Base-by-base conservation (phyloP, 768 basidiomycete species). In the Lentinula boryana region DNA sequence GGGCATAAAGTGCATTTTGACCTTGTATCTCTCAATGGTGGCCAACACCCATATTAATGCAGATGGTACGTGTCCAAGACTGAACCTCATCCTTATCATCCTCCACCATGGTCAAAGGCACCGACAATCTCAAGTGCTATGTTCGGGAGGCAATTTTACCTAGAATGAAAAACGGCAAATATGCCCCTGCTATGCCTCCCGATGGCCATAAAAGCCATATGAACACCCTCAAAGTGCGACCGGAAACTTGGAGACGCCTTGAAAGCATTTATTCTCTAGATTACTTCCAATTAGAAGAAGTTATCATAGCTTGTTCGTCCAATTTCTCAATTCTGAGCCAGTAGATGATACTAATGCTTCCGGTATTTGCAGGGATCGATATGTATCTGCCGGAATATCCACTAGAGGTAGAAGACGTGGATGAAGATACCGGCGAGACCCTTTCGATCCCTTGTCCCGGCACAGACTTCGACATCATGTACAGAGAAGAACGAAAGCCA, bases 191-290 rank as follows among this genome's bases (percentile, higher is more conserved):
- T 38, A 68, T 68, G 62, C 78, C 76, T n/a, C 71, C 71, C 5
- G 63, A 69, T 48, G 72, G 74, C 56, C 78, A 80, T 62, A 80
- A 78, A 68, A 80, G 78, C 65, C 80, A 83, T 66, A 52, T 66
- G 53, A 83, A 84, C 63, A 58, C 67, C 32, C 71, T 81, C 21
- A 65, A 72, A 62, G 70, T 84, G 57, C 75, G 73, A 23, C 78
- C 81, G 9, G 80, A 83, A 57, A 62, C 69, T 9, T 82, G 81
- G 71, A 76, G 86, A 63, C 75, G 72, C 60, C 71, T 89, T n/a
- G 81, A 83, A 65, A 68, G 66, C 27, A 82, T 86, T 18, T 73
- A 77, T 33, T 62, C 63, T 8, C 67, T 82, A 57, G 57, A 69
- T 13, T 62, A 70, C 6, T 43, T 50, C 4, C 64, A 62, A 1